Evolutionary conservation across 2,329 filamentous ascomycete genomes (phyloP).

Genomic region (Alternaria dauci): DNA sequence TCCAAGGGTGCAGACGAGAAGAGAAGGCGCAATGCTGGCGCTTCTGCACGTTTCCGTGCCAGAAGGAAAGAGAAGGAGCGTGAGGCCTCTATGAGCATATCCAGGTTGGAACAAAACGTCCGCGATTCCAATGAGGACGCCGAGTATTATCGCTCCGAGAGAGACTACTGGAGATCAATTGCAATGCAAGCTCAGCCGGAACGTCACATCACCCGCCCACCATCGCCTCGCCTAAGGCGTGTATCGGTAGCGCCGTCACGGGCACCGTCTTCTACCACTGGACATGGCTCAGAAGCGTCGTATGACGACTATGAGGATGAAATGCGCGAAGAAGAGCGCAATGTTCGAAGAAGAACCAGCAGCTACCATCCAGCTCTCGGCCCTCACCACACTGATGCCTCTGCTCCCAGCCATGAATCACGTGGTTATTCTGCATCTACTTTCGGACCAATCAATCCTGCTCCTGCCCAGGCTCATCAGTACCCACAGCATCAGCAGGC

Average conservation of each 20-base stretch:
- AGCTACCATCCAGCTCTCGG: constrained; percentile 46
- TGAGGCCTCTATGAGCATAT: constrained; percentile 73
- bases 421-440: constrained; percentile 29
- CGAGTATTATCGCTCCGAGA: constrained; percentile 77
- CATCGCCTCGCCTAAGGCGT: constrained; percentile 53
- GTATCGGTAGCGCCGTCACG: constrained; percentile 41
- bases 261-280: constrained; percentile 39
- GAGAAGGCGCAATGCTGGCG: constrained; percentile 82
- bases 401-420: constrained; percentile 27
- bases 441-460: constrained; percentile 33
- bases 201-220: constrained; percentile 55
- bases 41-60: constrained; percentile 81
- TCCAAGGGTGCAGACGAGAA: constrained; percentile 87
- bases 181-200: constrained; percentile 65
- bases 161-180: constrained; percentile 69
- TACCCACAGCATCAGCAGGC: constrained; percentile 24
- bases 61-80: constrained; percentile 84
- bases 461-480: constrained; percentile 17
- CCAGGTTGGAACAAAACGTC: constrained; percentile 72
- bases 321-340: constrained; percentile 41
- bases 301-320: constrained; percentile 47
- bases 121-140: constrained; percentile 73
- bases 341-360: constrained; percentile 49
- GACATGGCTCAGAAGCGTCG: constrained; percentile 41
- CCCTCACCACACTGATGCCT: constrained; percentile 31